Percentiles rank a stretch among this genome's conserved stretches.
Evolutionary conservation across 2,329 filamentous ascomycete genomes (phyloP).

Genomic region (Fusarium brevicatenulatum): DNA sequence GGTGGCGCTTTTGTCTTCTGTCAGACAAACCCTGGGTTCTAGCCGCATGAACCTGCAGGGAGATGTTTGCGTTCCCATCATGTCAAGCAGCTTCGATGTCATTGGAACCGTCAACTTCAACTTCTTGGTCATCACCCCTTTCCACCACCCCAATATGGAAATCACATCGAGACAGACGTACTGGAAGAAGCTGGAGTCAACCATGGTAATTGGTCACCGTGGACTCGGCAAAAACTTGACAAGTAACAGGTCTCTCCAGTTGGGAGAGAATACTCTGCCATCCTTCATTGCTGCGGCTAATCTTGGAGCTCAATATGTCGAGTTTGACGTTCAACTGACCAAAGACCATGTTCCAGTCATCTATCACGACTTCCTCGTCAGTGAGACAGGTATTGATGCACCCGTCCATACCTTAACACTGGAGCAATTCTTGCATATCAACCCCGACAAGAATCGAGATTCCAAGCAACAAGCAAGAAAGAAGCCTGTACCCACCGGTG

Average conservation of each 20-base stretch:
- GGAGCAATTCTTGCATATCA: constrained; percentile 94
- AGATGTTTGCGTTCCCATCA: constrained; percentile 90
- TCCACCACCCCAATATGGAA: constrained; percentile 92
- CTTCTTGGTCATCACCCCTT: constrained; percentile 93
- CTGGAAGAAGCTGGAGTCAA: constrained; percentile 91
- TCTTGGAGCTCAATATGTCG: constrained; percentile 80
- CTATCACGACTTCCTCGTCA: constrained; percentile 98
- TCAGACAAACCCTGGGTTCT: constrained; percentile 83
- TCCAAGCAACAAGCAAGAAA: constrained; percentile 15
- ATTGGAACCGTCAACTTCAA: constrained; percentile 98
- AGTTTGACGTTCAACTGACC: constrained; percentile 94
- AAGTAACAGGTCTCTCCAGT: constrained; percentile 85
- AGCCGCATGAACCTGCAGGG: constrained; percentile 93
- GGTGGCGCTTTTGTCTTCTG: constrained; percentile 86
- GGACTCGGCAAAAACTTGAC: constrained; percentile 91
- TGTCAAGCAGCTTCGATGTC: constrained; percentile 85
- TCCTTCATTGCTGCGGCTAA: constrained; percentile 98
- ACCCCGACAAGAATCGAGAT: constrained; percentile 59
- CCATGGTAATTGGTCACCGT: constrained; percentile 80
- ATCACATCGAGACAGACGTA: constrained; percentile 92
- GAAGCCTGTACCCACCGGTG: constrained; percentile 48
- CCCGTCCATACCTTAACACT: constrained; percentile 94
- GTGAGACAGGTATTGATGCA: constrained; percentile 96
- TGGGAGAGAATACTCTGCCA: constrained; percentile 94
- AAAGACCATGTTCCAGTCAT: constrained; percentile 98